These are phyloP conservation scores for Trichoderma hamatum DNA, from an alignment of 2,329 filamentous ascomycete genomes.

Conservation along the genomic window DNA sequence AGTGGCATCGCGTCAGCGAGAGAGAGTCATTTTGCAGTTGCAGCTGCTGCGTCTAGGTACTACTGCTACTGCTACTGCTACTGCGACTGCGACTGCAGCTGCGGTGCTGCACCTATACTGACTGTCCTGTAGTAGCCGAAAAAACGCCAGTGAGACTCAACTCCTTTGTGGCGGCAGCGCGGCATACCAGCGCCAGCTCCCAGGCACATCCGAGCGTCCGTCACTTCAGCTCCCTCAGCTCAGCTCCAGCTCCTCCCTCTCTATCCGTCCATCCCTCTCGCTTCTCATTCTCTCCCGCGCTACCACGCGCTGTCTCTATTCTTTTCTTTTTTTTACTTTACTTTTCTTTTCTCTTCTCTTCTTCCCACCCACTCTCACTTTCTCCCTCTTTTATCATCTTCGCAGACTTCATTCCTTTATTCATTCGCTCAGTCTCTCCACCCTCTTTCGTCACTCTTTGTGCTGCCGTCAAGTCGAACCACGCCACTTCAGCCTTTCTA, in stretches of 20 bases:
- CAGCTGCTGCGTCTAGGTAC: too few species aligned
- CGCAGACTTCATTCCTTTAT: not conserved
- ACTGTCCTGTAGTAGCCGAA: not conserved
- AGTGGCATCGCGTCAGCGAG: slow-evolving; percentile 1
- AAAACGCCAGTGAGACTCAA: not conserved
- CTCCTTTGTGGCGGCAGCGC: not conserved
- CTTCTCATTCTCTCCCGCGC: not conserved
- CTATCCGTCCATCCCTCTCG: not conserved
- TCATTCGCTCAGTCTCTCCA: not conserved
- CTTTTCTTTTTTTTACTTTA: not conserved
- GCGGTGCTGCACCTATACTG: too few species aligned
- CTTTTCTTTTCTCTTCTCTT: not conserved
- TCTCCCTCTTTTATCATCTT: slow-evolving; percentile 25
- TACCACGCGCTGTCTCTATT: not conserved
- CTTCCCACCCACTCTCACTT: not conserved
- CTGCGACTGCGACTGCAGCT: not conserved
- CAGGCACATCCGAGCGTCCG: not conserved
- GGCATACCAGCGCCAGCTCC: not conserved
- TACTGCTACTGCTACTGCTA: too few species aligned
- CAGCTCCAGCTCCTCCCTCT: not conserved
- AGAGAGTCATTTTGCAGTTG: not conserved
- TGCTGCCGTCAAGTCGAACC: not conserved
- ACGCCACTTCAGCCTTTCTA: not conserved
- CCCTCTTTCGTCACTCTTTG: slow-evolving; percentile 1
- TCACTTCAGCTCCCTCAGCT: not conserved